Evolutionary conservation across 108 stramenopile species (phyloP).

Genomic region (Nitzschia inconspicua): DNA sequence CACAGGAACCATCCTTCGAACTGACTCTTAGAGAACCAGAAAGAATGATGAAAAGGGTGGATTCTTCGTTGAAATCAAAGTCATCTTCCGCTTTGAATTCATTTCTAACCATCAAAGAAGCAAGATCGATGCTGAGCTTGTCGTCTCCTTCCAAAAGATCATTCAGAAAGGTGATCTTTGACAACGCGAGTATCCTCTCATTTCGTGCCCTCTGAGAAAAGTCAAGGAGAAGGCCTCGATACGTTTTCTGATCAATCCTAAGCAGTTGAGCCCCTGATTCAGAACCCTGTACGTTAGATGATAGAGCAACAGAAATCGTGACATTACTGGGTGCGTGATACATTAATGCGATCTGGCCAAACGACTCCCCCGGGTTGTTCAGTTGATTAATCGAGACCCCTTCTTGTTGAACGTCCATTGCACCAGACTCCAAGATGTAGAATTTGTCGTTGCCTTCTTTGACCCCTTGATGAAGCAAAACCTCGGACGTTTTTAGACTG

Average conservation of each 20-base stretch:
- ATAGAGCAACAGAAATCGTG: neutral
- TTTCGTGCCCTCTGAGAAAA: constrained; percentile 11
- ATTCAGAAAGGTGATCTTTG: neutral
- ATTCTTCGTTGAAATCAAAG: too few relatives aligned
- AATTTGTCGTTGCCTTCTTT: constrained; percentile 1
- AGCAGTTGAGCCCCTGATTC: neutral
- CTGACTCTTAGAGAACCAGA: too few relatives aligned
- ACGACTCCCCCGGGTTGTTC: constrained; percentile 37
- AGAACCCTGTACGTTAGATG: neutral
- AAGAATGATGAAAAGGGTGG: too few relatives aligned
- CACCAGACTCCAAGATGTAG: constrained; percentile 9
- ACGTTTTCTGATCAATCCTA: constrained; percentile 9
- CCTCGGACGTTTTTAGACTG: neutral
- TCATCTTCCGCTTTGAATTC: neutral
- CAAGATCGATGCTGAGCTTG: neutral
- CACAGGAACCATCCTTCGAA: too few relatives aligned
- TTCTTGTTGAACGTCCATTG: constrained; percentile 2
- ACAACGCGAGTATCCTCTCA: constrained; percentile 2
- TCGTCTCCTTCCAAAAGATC: constrained; percentile 2
- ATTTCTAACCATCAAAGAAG: constrained; percentile 1
- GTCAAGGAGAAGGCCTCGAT: constrained; percentile 6
- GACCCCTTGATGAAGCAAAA: constrained; percentile 5
- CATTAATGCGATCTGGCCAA: constrained; percentile 34
- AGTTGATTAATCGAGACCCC: neutral
- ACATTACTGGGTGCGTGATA: constrained; percentile 6